Evolutionary conservation across 345 rosid genomes (phyloP).

Genomic region (Gossypium arboreum): DNA sequence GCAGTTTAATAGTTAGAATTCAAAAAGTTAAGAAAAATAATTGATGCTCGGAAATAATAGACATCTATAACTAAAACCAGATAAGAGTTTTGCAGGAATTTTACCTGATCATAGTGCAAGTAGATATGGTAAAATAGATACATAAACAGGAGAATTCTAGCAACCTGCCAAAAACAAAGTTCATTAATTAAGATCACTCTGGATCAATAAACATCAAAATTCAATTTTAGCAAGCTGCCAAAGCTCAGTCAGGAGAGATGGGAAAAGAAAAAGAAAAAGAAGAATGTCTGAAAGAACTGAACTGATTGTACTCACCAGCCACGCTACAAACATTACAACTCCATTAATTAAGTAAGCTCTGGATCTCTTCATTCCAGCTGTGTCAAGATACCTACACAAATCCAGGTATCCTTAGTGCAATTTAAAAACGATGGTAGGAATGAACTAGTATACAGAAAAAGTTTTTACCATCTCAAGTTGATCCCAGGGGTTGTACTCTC

Average conservation of each 20-base stretch:
- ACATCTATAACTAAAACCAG: neutral
- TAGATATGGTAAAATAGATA: constrained; percentile 49
- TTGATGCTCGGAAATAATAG: too few relatives aligned
- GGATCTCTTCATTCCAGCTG: constrained; percentile 54
- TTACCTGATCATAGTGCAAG: constrained; percentile 44
- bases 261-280: neutral
- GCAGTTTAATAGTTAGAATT: neutral
- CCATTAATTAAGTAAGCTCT: constrained; percentile 51
- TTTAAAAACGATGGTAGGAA: neutral
- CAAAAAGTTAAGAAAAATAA: neutral
- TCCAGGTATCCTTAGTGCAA: constrained; percentile 1
- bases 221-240: too few relatives aligned
- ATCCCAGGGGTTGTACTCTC: constrained; percentile 60
- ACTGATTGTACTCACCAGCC: constrained; percentile 41
- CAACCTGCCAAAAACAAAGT: constrained; percentile 34
- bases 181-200: neutral
- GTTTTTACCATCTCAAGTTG: constrained; percentile 55
- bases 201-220: too few relatives aligned
- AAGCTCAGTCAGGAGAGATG: too few relatives aligned
- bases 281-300: neutral
- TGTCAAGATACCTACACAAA: constrained; percentile 50
- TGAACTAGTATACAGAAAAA: neutral
- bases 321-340: constrained; percentile 44
- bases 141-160: constrained; percentile 47
- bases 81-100: neutral